Evolutionary conservation across 257 asterid species (phyloP), one percentile per base, ranked within the genome.

Genomic region (Striga asiatica): DNA sequence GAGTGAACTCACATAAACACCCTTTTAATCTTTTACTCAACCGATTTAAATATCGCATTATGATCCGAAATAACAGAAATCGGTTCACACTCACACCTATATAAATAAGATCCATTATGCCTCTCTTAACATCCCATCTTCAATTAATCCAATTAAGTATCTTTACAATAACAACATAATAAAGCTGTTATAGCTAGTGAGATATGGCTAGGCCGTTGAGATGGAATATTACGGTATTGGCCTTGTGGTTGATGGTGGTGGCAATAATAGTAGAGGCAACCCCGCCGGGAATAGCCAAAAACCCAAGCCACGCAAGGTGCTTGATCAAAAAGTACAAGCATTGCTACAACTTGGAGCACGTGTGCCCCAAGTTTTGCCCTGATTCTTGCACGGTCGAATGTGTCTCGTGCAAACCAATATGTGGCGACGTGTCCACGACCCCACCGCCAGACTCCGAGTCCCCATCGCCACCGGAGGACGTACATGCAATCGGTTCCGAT

Each of bases 341-440:
- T 23, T 76, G 86, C 28, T 61, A 79, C 47, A 76, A 79, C 22
- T 66, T 76, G 60, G 78, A 66, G 60, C 86, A 79, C 58, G 82
- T 79, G 50, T 79, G 86, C 43, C 86, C 86, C 38, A 74, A 75
- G 28, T 79, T 73, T 56, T 76, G 83, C 42, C 87, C 87, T 0
- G 64, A 76, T 54, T 29, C 69, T 0, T 80, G 88, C 68, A 41
- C 54, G 0, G 80, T 75, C 0, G 73, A 80, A 0, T 77, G 80
- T 38, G 66, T 46, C 2, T 79, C 82, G 0, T 79, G 86, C 8
- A 76, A 76, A 12, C 82, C 83, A 1, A 65, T 70, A 1, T 79
- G 81, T 8, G 50, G 48, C 2, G 64, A n/a, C 27, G 75, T 48
- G 24, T 24, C 77, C 3, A 4, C 56, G 8, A 6, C 64, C 1